These are phyloP conservation scores for Candida glucosophila DNA, from an alignment of 1,139 yeast species.

Conservation along the genomic window DNA sequence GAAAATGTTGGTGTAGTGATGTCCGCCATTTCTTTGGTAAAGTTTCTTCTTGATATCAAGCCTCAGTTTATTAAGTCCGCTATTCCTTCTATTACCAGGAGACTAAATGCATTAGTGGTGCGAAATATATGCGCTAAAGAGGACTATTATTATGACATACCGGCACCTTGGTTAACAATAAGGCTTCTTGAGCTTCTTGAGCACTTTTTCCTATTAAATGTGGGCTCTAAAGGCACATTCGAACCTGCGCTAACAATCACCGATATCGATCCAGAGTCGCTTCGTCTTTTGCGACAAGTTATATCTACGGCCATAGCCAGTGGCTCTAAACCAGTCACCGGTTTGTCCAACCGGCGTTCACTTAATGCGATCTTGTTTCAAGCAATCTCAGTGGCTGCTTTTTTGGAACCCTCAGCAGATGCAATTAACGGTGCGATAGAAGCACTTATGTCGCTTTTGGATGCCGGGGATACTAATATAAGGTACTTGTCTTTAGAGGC, in stretches of 20 bases:
- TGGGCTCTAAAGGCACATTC: slow-evolving; percentile 8
- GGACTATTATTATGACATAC: slow-evolving; percentile 61
- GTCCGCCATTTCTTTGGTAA: slow-evolving; percentile 60
- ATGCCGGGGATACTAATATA: slow-evolving; percentile 66
- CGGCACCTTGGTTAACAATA: slow-evolving; percentile 83
- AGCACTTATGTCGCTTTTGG: slow-evolving; percentile 53
- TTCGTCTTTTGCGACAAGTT: slow-evolving; percentile 43
- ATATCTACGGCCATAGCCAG: slow-evolving; percentile 52
- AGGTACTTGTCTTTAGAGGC: slow-evolving; percentile 76
- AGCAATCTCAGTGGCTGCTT: slow-evolving; percentile 72
- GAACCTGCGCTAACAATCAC: slow-evolving; percentile 11
- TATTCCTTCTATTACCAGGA: slow-evolving; percentile 51
- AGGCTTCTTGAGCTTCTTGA: slow-evolving; percentile 52
- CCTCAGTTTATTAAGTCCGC: slow-evolving; percentile 46
- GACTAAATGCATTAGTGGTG: slow-evolving; percentile 41
- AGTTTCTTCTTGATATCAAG: slow-evolving; percentile 46
- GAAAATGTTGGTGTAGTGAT: slow-evolving; percentile 61
- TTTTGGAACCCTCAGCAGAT: slow-evolving; percentile 62
- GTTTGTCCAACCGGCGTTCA: slow-evolving; percentile 55
- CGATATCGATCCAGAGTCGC: slow-evolving; percentile 34
- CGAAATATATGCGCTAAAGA: slow-evolving; percentile 45
- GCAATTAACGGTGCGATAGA: slow-evolving; percentile 58
- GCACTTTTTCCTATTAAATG: slow-evolving; percentile 21
- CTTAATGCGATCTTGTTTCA: slow-evolving; percentile 74
- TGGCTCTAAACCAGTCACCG: slow-evolving; percentile 33